Percentiles rank a stretch among this genome's conserved stretches.
Evolutionary conservation across 2,329 filamentous ascomycete species (phyloP).

Genomic region (Aspergillus quadrilineatus): DNA sequence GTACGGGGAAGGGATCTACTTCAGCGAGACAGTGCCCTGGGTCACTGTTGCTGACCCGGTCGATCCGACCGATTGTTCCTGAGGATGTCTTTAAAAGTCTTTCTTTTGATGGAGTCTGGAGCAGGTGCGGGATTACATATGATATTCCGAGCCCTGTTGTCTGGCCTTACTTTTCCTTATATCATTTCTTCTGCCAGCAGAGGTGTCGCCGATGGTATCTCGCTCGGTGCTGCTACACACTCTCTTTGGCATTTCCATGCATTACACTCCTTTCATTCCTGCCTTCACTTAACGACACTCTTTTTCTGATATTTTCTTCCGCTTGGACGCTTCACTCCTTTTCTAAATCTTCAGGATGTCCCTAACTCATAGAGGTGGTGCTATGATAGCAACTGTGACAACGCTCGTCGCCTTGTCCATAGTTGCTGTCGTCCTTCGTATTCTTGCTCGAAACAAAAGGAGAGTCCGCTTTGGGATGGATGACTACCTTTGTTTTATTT

Average conservation of each 20-base stretch:
- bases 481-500: slow-evolving; percentile 31
- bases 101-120: not conserved
- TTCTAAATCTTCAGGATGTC: slow-evolving; percentile 21
- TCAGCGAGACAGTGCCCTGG: not conserved
- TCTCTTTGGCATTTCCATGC: not conserved
- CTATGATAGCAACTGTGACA: slow-evolving; percentile 33
- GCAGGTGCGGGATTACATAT: slow-evolving; percentile 3
- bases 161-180: not conserved
- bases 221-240: not conserved
- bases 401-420: slow-evolving; percentile 31
- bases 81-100: not conserved
- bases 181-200: not conserved
- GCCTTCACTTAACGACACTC: too few species aligned
- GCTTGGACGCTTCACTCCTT: not conserved
- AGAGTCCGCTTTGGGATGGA: slow-evolving; percentile 32
- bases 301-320: not conserved
- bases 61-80: not conserved
- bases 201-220: not conserved
- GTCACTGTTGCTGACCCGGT: too few species aligned
- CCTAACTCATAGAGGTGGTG: slow-evolving; percentile 25
- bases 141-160: not conserved
- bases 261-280: not conserved
- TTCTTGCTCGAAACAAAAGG: slow-evolving; percentile 28
- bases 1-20: not conserved
- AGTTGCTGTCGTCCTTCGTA: slow-evolving; percentile 26